Conservation (phyloP, 164 flowering plant genomes). For the Pachysandra terminalis region DNA sequence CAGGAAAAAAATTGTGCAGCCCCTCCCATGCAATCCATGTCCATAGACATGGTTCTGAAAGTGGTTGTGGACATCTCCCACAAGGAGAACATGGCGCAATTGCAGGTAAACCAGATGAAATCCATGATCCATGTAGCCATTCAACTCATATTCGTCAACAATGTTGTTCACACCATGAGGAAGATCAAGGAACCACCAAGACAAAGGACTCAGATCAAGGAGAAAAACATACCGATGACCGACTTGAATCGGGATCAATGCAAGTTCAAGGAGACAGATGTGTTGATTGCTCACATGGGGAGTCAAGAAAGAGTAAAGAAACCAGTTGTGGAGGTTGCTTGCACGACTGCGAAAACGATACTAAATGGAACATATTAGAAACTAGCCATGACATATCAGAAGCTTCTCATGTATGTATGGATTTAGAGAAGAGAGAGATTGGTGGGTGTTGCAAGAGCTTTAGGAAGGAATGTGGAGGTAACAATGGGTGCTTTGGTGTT, state of each 20-base stretch:
- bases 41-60: not conserved
- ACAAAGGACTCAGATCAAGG: not conserved
- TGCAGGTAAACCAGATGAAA: not conserved
- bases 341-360: no score
- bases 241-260: no score
- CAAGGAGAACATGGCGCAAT: constrained; percentile 1
- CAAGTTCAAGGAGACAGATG: no score
- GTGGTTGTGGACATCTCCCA: constrained; percentile 1
- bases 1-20: constrained; percentile 15
- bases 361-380: not conserved
- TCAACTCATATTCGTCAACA: constrained; percentile 5
- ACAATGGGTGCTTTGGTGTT: constrained; percentile 29
- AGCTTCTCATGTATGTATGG: constrained; percentile 9
- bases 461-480: constrained; percentile 43
- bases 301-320: no score
- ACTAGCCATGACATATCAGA: not conserved
- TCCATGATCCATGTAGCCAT: not conserved
- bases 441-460: constrained; percentile 58
- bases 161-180: constrained; percentile 10
- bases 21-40: constrained; percentile 1
- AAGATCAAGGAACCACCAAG: not conserved
- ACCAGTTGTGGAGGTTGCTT: no score
- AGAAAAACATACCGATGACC: no score
- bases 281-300: no score
- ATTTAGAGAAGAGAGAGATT: constrained; percentile 38